These are phyloP conservation scores for Amphicarpaea edgeworthii DNA, from an alignment of 306 rosid species.

Conservation along the genomic window DNA sequence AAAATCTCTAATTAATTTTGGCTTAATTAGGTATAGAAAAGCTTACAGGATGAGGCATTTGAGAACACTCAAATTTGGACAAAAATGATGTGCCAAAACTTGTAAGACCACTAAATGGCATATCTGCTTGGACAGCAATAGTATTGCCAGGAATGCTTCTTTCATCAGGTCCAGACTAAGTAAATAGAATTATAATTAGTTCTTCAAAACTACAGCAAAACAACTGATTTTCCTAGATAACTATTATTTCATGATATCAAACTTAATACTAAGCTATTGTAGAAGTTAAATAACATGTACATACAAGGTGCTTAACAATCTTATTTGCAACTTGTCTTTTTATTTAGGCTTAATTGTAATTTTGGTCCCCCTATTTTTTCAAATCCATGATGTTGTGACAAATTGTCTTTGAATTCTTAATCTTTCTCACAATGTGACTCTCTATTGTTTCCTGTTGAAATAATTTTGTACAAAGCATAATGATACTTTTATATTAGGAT, in stretches of 20 bases:
- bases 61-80: constrained; percentile 97
- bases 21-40: constrained; percentile 24
- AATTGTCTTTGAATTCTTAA: too few species aligned
- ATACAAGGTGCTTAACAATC: neutral
- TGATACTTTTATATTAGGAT: too few species aligned
- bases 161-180: constrained; percentile 91
- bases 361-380: too few species aligned
- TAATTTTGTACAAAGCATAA: too few species aligned
- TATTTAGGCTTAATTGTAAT: too few species aligned
- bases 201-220: neutral
- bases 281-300: neutral
- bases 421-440: too few species aligned
- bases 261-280: neutral
- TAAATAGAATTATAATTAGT: neutral
- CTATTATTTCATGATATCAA: constrained; percentile 19
- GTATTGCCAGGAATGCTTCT: constrained; percentile 99
- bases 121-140: constrained; percentile 94
- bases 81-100: constrained; percentile 85
- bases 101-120: constrained; percentile 93
- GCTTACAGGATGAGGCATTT: constrained; percentile 94
- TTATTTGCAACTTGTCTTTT: neutral
- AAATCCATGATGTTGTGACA: too few species aligned
- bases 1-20: neutral
- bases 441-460: too few species aligned
- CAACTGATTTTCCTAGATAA: neutral